phyloP scores from a whole-genome alignment of 352 stramenopile species.

The Hyaloperonospora brassicae region DNA sequence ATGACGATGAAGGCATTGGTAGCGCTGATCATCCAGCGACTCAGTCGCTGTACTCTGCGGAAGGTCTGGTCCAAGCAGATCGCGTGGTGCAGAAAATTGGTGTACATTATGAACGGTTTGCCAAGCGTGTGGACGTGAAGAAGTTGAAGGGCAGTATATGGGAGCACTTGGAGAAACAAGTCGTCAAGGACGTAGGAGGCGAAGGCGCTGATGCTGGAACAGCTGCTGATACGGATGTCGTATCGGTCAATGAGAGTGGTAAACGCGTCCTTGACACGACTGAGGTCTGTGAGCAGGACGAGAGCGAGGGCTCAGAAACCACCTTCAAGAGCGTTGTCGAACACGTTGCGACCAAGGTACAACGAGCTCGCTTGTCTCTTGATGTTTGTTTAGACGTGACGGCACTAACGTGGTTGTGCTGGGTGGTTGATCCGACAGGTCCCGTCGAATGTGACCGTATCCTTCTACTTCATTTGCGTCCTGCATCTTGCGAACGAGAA shows the following conservation, averaged over 20 bases:
- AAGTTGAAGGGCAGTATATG: slow-evolving; percentile 95
- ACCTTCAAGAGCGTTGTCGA: slow-evolving; percentile 90
- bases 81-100: slow-evolving; percentile 93
- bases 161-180: slow-evolving; percentile 60
- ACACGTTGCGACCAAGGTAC: slow-evolving; percentile 78
- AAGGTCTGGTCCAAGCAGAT: slow-evolving; percentile 76
- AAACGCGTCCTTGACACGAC: slow-evolving; percentile 19
- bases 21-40: slow-evolving; percentile 24
- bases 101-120: slow-evolving; percentile 88
- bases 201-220: not conserved
- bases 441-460: slow-evolving; percentile 91
- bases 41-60: slow-evolving; percentile 36
- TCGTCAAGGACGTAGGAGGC: slow-evolving; percentile 6
- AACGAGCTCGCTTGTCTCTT: not conserved
- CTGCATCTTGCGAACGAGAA: slow-evolving; percentile 99
- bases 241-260: slow-evolving; percentile 26
- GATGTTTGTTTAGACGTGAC: not conserved
- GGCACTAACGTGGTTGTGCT: too few relatives aligned
- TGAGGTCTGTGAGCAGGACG: slow-evolving; percentile 11
- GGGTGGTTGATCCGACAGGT: slow-evolving; percentile 28
- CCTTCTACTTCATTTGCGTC: slow-evolving; percentile 99
- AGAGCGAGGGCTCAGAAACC: slow-evolving; percentile 24
- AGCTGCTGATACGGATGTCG: slow-evolving; percentile 1
- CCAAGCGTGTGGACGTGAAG: slow-evolving; percentile 96
- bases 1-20: slow-evolving; percentile 33